phyloP scores from a whole-genome alignment of 345 rosid genomes.

The Acer negundo region DNA sequence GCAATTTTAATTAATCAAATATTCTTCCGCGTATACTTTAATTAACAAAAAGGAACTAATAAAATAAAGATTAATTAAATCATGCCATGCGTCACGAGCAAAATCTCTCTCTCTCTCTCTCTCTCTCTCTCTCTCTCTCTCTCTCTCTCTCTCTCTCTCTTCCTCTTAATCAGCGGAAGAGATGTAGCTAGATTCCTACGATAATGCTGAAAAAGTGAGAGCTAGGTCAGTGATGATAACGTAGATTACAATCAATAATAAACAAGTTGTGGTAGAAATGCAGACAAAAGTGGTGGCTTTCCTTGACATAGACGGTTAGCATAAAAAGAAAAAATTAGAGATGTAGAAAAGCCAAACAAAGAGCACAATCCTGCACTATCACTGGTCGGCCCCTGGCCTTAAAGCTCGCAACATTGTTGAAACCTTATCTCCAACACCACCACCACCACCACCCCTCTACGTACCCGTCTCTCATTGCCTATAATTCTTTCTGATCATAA shows the following conservation, averaged over 20 bases:
- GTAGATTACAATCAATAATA: constrained; percentile 32
- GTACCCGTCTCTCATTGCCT: constrained; percentile 26
- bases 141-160: no score
- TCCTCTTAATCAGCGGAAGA: constrained; percentile 7
- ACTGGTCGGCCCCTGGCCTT: constrained; percentile 35
- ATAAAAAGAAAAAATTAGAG: background rate
- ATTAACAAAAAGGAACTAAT: no score
- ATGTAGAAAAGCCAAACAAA: constrained; percentile 36
- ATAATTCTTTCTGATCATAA: constrained; percentile 2
- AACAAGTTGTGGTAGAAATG: constrained; percentile 22
- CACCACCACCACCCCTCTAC: background rate
- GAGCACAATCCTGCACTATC: constrained; percentile 30
- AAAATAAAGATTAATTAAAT: no score
- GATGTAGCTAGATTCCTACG: constrained; percentile 11
- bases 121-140: no score
- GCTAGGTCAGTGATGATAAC: constrained; percentile 28
- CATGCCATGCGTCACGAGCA: background rate
- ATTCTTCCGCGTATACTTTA: no score
- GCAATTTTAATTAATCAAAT: no score
- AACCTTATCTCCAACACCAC: constrained; percentile 54
- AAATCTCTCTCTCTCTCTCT: background rate
- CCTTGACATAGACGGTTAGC: constrained; percentile 30
- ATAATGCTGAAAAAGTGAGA: constrained; percentile 19
- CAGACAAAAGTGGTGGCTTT: constrained; percentile 34
- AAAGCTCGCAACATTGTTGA: constrained; percentile 35